Conservation (phyloP, 164 flowering plant genomes). For the Chloranthus sessilifolius region DNA sequence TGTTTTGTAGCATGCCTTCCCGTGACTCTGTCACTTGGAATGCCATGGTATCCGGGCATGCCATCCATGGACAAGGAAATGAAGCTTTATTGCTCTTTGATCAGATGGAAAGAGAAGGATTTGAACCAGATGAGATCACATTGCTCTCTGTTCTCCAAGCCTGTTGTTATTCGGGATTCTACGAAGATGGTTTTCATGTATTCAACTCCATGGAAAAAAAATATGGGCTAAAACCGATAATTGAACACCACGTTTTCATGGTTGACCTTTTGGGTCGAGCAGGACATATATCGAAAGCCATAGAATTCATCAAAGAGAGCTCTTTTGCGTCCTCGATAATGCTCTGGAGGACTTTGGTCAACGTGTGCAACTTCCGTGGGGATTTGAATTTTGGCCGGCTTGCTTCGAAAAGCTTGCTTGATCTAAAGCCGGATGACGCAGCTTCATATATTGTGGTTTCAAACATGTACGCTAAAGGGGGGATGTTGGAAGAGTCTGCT, state of each 20-base stretch:
- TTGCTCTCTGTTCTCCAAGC: conserved; percentile 32
- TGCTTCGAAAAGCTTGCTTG: conserved; percentile 14
- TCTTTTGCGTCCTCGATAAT: conserved; percentile 19
- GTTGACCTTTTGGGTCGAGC: conserved; percentile 19
- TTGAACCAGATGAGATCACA: conserved; percentile 23
- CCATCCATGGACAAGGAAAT: conserved; percentile 28
- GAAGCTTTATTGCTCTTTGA: conserved; percentile 20
- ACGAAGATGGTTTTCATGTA: conserved; percentile 20
- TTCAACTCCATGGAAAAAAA: conserved; percentile 19
- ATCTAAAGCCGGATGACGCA: conserved; percentile 10
- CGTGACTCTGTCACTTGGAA: conserved; percentile 26
- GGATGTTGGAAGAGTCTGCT: conserved; percentile 28
- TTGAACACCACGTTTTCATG: conserved; percentile 16
- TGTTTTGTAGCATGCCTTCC: conserved; percentile 16
- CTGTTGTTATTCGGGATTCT: conserved; percentile 28
- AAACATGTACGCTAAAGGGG: conserved; percentile 10
- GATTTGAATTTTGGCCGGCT: conserved; percentile 16
- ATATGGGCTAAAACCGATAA: conserved; percentile 3
- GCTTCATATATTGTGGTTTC: conserved; percentile 13
- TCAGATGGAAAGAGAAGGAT: conserved; percentile 20
- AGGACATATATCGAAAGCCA: conserved; percentile 21
- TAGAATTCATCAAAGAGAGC: conserved; percentile 22
- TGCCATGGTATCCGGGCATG: conserved; percentile 25
- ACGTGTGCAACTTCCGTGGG: conserved; percentile 21
- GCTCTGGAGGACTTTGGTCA: conserved; percentile 19